phyloP scores from a whole-genome alignment of 805 yeast genomes.

The Vanderwaltozyma yarrowii region DNA sequence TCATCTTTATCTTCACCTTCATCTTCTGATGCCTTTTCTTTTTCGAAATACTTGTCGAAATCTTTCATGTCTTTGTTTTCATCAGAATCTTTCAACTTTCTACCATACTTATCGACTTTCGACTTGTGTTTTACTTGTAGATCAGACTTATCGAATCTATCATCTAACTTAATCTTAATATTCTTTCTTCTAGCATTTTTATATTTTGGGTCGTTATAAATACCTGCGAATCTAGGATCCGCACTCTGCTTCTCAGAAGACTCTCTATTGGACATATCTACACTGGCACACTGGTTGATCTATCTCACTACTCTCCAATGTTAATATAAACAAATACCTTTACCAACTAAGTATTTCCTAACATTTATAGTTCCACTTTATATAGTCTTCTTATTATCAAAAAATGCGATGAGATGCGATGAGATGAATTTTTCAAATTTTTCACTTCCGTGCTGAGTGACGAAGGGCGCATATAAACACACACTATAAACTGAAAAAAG shows the following conservation, averaged over 20 bases:
- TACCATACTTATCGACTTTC: conserved; percentile 79
- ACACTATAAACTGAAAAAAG: no score
- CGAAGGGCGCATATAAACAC: no score
- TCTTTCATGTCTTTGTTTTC: conserved; percentile 34
- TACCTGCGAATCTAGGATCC: conserved; percentile 71
- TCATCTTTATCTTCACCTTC: conserved; percentile 15
- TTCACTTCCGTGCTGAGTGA: neutral
- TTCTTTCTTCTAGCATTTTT: conserved; percentile 60
- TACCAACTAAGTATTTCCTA: no score
- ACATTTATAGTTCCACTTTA: no score
- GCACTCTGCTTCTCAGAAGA: conserved; percentile 29
- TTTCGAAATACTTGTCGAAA: conserved; percentile 57
- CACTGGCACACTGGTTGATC: no score
- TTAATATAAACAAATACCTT: no score
- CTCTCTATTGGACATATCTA: no score
- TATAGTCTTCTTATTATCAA: no score
- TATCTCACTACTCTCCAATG: no score
- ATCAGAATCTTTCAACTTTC: conserved; percentile 41
- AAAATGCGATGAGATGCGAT: conserved; percentile 14
- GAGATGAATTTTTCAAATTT: conserved; percentile 8
- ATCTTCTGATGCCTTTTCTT: conserved; percentile 26
- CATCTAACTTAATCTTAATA: conserved; percentile 70
- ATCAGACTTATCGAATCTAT: conserved; percentile 61
- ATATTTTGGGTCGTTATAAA: conserved; percentile 84
- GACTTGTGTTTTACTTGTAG: conserved; percentile 51